These are phyloP conservation scores for Xylaria telfairii DNA, from an alignment of 495 filamentous ascomycete genomes.

Conservation along the genomic window DNA sequence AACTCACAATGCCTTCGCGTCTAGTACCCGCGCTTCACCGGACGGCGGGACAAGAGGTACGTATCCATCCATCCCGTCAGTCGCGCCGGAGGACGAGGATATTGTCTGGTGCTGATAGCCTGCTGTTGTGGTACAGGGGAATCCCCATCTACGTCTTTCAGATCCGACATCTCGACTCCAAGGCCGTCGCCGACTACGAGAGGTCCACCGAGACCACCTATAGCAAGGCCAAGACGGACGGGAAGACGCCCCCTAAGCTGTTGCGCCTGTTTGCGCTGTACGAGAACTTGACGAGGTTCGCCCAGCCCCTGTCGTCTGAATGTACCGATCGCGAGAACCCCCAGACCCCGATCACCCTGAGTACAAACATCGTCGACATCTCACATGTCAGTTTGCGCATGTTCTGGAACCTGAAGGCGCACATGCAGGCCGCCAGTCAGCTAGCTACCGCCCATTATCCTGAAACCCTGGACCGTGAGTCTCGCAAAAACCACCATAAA, in stretches of 20 bases:
- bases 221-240: slow-evolving; percentile 60
- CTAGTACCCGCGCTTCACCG: slow-evolving; percentile 93
- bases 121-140: slow-evolving; percentile 56
- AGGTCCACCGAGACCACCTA: slow-evolving; percentile 59
- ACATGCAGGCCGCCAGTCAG: slow-evolving; percentile 88
- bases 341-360: slow-evolving; percentile 80
- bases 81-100: not conserved
- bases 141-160: slow-evolving; percentile 91
- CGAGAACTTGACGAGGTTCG: slow-evolving; percentile 86
- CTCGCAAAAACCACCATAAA: not conserved
- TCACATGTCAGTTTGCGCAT: slow-evolving; percentile 82
- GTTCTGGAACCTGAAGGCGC: slow-evolving; percentile 89
- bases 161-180: slow-evolving; percentile 79
- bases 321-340: slow-evolving; percentile 70
- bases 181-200: slow-evolving; percentile 79
- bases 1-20: slow-evolving; percentile 20
- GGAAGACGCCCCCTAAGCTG: slow-evolving; percentile 69
- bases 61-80: slow-evolving; percentile 7
- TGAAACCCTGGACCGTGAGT: slow-evolving; percentile 81
- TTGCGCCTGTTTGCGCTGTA: slow-evolving; percentile 86
- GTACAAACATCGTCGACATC: slow-evolving; percentile 90
- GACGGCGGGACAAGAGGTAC: slow-evolving; percentile 73
- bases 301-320: slow-evolving; percentile 79
- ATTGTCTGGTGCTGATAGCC: slow-evolving; percentile 5
- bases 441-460: slow-evolving; percentile 93